Conservation (phyloP, 2,329 filamentous ascomycete species). For the Xylariaceae sp. region DNA sequence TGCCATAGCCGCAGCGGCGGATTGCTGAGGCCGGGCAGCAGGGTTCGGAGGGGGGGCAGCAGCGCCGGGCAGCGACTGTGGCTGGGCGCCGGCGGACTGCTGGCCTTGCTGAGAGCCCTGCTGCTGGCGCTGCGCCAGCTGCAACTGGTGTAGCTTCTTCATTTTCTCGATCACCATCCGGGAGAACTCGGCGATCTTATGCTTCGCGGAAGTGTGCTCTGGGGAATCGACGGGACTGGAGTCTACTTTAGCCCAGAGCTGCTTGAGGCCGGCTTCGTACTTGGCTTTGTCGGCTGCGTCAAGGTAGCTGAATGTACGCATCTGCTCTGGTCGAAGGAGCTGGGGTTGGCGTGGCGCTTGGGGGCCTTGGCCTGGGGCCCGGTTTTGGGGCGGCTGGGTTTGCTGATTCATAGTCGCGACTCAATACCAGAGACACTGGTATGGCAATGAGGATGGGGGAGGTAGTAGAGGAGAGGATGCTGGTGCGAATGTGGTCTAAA, state of each 20-base stretch:
- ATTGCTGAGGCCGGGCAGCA: slow-evolving; percentile 16
- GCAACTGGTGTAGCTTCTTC: slow-evolving; percentile 28
- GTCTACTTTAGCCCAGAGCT: slow-evolving; percentile 49
- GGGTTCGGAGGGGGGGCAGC: slow-evolving; percentile 14
- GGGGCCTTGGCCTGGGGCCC: slow-evolving; percentile 8
- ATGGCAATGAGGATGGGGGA: neutral
- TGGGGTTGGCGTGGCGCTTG: slow-evolving; percentile 16
- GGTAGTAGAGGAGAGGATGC: neutral
- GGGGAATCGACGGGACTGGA: slow-evolving; percentile 43
- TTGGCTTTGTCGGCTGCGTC: slow-evolving; percentile 53
- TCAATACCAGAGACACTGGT: neutral
- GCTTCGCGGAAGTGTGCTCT: slow-evolving; percentile 48
- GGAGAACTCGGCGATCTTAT: slow-evolving; percentile 59
- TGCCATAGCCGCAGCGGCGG: slow-evolving; percentile 1
- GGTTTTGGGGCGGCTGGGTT: slow-evolving; percentile 18
- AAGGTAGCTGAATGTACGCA: slow-evolving; percentile 47
- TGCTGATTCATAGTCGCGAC: slow-evolving; percentile 14
- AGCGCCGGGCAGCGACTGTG: slow-evolving; percentile 21
- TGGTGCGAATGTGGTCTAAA: too few species aligned
- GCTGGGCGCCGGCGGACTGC: slow-evolving; percentile 16
- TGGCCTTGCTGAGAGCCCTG: slow-evolving; percentile 11
- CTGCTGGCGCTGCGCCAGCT: slow-evolving; percentile 10
- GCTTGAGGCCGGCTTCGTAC: slow-evolving; percentile 54
- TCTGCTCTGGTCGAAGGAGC: slow-evolving; percentile 45
- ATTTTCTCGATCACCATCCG: slow-evolving; percentile 53